Evolutionary conservation across 2,329 filamentous ascomycete species (phyloP).

Genomic region (Colletotrichum abscissum): DNA sequence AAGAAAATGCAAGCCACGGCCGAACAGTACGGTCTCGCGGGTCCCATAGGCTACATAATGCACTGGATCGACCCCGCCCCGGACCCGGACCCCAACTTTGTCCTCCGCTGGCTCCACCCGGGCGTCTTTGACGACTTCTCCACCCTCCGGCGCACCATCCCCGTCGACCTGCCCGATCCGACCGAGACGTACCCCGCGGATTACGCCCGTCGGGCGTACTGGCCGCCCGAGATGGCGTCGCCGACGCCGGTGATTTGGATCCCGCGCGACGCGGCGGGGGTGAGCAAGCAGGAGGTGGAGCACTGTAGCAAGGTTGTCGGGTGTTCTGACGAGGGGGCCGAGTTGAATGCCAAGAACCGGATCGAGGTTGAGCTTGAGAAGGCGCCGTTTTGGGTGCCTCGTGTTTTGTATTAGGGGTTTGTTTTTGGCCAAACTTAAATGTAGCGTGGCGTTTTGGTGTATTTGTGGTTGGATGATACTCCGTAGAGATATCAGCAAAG

Average conservation of each 20-base stretch:
- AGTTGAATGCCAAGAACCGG: constrained; percentile 70
- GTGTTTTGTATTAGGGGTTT: constrained; percentile 24
- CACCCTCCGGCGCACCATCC: constrained; percentile 47
- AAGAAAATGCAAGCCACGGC: constrained; percentile 44
- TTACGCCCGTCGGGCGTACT: constrained; percentile 75
- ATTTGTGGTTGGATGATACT: neutral
- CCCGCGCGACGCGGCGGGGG: constrained; percentile 75
- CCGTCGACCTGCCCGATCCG: constrained; percentile 40
- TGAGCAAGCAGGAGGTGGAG: constrained; percentile 77
- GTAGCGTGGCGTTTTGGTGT: neutral
- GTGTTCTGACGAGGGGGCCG: constrained; percentile 79
- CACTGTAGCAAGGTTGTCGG: constrained; percentile 69
- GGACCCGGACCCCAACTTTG: constrained; percentile 55
- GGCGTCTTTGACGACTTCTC: constrained; percentile 79
- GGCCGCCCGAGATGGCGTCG: constrained; percentile 74
- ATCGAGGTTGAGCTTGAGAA: constrained; percentile 32
- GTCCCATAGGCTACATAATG: constrained; percentile 42
- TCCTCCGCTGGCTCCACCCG: constrained; percentile 80
- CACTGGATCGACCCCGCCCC: constrained; percentile 42
- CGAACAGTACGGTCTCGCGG: constrained; percentile 42
- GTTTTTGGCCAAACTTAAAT: neutral
- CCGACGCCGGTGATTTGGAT: constrained; percentile 78
- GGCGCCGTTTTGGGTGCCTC: constrained; percentile 35
- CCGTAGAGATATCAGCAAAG: neutral
- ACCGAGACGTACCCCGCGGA: constrained; percentile 60